phyloP scores from a whole-genome alignment of 805 yeast genomes.

The Martiniozyma abietophila region DNA sequence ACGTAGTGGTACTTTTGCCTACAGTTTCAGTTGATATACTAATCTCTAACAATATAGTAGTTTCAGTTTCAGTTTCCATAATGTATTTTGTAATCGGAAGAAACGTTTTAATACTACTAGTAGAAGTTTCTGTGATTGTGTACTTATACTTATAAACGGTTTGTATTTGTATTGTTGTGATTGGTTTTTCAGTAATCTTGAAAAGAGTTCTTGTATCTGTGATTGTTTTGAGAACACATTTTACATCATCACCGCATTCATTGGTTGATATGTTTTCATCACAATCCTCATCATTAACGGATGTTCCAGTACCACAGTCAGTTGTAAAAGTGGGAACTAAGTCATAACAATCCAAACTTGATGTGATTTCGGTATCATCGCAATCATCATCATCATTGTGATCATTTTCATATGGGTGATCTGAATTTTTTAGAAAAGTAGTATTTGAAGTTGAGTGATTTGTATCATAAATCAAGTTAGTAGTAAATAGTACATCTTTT shows the following conservation, averaged over 20 bases:
- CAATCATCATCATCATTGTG: no score
- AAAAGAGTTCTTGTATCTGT: constrained; percentile 4
- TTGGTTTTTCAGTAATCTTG: neutral
- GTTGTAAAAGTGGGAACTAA: no score
- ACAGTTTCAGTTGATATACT: neutral
- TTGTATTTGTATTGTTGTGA: neutral
- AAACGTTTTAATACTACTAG: neutral
- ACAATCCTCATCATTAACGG: neutral
- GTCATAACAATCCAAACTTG: no score
- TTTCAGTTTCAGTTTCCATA: neutral
- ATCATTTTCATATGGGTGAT: no score
- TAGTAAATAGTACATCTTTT: no score
- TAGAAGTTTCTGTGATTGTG: neutral
- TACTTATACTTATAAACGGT: neutral
- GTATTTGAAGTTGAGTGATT: no score
- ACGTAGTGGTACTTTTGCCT: neutral
- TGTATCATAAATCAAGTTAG: no score
- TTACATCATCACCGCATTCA: constrained; percentile 3
- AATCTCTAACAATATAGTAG: neutral
- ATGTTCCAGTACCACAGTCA: no score
- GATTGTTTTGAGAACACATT: neutral
- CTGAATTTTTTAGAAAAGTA: no score
- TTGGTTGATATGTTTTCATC: no score
- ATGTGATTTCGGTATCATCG: no score
- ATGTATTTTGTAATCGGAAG: constrained; percentile 1